These are phyloP conservation scores for Trametes sp. DNA, from an alignment of 1,284 basidiomycete genomes.

Conservation along the genomic window DNA sequence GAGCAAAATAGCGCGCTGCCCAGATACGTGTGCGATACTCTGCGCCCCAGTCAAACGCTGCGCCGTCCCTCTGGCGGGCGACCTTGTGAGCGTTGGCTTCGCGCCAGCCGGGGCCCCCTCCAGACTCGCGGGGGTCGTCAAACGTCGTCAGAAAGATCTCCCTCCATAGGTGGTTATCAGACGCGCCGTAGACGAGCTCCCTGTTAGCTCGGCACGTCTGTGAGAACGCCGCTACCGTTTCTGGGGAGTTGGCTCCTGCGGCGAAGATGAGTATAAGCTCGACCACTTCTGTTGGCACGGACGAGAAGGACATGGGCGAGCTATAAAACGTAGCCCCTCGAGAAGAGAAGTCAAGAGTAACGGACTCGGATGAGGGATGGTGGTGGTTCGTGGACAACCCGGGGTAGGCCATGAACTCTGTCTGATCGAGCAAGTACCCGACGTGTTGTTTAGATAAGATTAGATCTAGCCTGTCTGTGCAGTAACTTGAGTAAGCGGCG, in stretches of 20 bases:
- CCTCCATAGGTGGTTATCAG: slow-evolving; percentile 60
- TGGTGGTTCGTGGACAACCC: slow-evolving; percentile 4
- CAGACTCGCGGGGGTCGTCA: slow-evolving; percentile 52
- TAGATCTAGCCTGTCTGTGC: slow-evolving; percentile 5
- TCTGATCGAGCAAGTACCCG: too few relatives aligned
- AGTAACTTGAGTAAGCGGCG: too few relatives aligned
- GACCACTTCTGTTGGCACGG: slow-evolving; percentile 50
- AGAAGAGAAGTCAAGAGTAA: background rate
- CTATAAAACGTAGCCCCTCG: too few relatives aligned
- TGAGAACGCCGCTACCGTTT: slow-evolving; percentile 49
- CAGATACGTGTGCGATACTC: slow-evolving; percentile 37
- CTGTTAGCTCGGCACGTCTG: slow-evolving; percentile 52
- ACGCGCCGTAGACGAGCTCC: slow-evolving; percentile 49
- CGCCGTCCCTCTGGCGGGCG: background rate
- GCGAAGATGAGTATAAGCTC: slow-evolving; percentile 52
- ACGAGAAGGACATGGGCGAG: slow-evolving; percentile 22
- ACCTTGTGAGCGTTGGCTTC: slow-evolving; percentile 6
- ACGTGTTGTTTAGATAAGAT: slow-evolving; percentile 15
- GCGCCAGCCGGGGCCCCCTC: slow-evolving; percentile 25
- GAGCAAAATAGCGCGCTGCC: slow-evolving; percentile 32
- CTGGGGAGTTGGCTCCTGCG: slow-evolving; percentile 42
- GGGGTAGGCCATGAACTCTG: too few relatives aligned
- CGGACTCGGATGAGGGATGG: background rate
- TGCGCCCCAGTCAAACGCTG: slow-evolving; percentile 36
- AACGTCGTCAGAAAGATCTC: slow-evolving; percentile 57